Percentiles rank a stretch among this genome's conserved stretches.
Evolutionary conservation across 2,329 filamentous ascomycete genomes (phyloP).

Genomic region (Septoria petroselini): DNA sequence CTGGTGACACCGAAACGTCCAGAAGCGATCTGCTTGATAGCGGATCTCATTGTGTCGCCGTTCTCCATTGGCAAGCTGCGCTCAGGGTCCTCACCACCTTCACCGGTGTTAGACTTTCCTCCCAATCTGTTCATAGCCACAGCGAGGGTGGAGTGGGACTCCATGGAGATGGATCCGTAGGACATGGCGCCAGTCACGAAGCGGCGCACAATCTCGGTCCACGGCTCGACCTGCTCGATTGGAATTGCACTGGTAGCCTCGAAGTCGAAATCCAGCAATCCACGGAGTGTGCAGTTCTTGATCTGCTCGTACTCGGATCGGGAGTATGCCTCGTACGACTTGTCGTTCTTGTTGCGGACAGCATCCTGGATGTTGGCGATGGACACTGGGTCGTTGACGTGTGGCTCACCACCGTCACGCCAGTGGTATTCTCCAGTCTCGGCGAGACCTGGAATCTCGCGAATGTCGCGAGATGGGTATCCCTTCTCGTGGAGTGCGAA

Average conservation of each 20-base stretch:
- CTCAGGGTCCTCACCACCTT: conserved; percentile 94
- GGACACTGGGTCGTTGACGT: conserved; percentile 90
- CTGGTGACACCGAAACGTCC: conserved; percentile 95
- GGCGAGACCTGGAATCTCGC: conserved; percentile 72
- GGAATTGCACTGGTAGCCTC: conserved; percentile 80
- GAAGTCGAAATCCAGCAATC: conserved; percentile 93
- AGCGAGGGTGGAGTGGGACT: conserved; percentile 91
- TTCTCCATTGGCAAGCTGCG: conserved; percentile 82
- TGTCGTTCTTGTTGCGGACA: conserved; percentile 94
- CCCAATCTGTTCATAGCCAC: conserved; percentile 96
- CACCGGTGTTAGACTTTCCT: conserved; percentile 95
- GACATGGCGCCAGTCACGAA: conserved; percentile 99
- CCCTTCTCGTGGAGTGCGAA: conserved; percentile 94
- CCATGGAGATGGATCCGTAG: conserved; percentile 97
- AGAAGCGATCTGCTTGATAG: conserved; percentile 96
- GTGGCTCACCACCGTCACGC: conserved; percentile 92
- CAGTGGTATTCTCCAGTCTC: conserved; percentile 98
- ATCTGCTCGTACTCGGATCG: conserved; percentile 91
- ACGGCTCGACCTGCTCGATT: conserved; percentile 95
- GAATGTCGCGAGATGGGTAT: conserved; percentile 75
- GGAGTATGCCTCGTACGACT: conserved; percentile 96
- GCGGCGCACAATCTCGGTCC: conserved; percentile 94
- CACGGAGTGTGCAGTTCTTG: conserved; percentile 91
- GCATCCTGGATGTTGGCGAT: conserved; percentile 98
- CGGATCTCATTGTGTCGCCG: conserved; percentile 93